Conservation (phyloP, 495 filamentous ascomycete species). For the Pyrenula massariospora region DNA sequence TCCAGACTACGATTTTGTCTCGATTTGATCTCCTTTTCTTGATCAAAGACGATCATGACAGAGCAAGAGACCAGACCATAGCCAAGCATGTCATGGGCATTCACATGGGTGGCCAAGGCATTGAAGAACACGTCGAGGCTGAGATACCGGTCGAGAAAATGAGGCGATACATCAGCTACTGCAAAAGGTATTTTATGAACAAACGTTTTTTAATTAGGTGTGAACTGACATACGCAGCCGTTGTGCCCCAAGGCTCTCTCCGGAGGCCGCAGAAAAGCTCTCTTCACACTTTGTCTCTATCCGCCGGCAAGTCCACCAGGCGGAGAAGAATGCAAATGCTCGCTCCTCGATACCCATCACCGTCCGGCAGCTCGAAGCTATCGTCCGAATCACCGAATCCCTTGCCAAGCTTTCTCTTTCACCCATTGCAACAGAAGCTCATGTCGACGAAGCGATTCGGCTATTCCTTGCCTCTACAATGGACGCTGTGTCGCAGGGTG, state of each 20-base stretch:
- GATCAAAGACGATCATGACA: conserved; percentile 89
- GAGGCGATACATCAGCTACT: conserved; percentile 97
- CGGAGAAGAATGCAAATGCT: conserved; percentile 74
- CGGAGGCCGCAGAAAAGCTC: conserved; percentile 90
- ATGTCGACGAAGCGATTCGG: conserved; percentile 96
- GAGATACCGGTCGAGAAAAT: conserved; percentile 93
- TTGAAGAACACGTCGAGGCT: conserved; percentile 72
- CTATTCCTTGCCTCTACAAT: conserved; percentile 95
- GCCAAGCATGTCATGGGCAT: conserved; percentile 96
- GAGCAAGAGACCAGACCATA: conserved; percentile 80
- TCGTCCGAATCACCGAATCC: conserved; percentile 93
- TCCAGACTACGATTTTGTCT: conserved; percentile 96
- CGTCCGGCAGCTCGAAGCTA: conserved; percentile 91
- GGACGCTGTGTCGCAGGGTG: conserved; percentile 90
- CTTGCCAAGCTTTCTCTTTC: conserved; percentile 84
- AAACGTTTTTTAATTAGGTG: neutral
- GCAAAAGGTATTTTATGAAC: conserved; percentile 61
- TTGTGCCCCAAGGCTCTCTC: conserved; percentile 84
- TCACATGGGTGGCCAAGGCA: conserved; percentile 81
- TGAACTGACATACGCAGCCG: conserved; percentile 35
- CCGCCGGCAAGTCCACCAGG: conserved; percentile 82
- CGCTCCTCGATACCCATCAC: conserved; percentile 95
- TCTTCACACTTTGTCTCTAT: conserved; percentile 96
- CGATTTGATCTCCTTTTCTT: conserved; percentile 99
- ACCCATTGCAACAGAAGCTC: conserved; percentile 72